These are phyloP conservation scores for Fabrea salina DNA, from an alignment of 169 alveolate species.

Conservation along the genomic window DNA sequence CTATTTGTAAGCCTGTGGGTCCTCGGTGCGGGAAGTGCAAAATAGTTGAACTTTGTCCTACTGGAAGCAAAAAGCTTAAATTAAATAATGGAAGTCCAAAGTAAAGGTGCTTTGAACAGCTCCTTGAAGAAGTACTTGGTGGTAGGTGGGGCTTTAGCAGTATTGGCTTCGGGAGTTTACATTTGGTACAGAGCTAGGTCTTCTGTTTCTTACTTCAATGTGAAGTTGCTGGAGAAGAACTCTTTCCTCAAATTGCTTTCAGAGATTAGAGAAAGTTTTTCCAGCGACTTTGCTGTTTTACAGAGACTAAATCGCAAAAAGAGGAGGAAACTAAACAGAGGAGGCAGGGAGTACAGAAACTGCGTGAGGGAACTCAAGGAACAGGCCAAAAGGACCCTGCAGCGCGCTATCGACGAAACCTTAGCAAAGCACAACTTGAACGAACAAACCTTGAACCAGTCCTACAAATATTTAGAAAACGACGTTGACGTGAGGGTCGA, in stretches of 20 bases:
- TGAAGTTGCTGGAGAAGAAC: neutral
- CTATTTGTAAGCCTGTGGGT: slow-evolving; percentile 85
- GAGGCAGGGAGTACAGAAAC: neutral
- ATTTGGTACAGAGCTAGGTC: neutral
- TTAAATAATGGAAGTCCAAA: neutral
- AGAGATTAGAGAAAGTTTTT: neutral
- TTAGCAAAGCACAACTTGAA: neutral
- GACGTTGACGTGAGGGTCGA: neutral
- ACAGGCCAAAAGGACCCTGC: neutral
- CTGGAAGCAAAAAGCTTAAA: neutral
- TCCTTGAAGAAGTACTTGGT: too few relatives aligned
- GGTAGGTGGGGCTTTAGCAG: too few relatives aligned
- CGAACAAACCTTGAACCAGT: neutral
- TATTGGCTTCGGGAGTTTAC: too few relatives aligned
- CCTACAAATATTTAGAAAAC: neutral
- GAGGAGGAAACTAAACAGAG: neutral
- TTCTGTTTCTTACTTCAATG: neutral
- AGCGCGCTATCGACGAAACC: neutral
- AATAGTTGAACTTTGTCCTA: slow-evolving; percentile 16
- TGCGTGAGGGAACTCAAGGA: neutral
- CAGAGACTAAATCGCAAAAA: neutral
- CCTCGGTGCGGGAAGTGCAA: slow-evolving; percentile 65
- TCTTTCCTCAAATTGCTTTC: neutral
- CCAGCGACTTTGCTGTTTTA: neutral
- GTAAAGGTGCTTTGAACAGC: too few relatives aligned